These are phyloP conservation scores for Annona squamosa DNA, from an alignment of 164 flowering plant genomes.

Conservation along the genomic window DNA sequence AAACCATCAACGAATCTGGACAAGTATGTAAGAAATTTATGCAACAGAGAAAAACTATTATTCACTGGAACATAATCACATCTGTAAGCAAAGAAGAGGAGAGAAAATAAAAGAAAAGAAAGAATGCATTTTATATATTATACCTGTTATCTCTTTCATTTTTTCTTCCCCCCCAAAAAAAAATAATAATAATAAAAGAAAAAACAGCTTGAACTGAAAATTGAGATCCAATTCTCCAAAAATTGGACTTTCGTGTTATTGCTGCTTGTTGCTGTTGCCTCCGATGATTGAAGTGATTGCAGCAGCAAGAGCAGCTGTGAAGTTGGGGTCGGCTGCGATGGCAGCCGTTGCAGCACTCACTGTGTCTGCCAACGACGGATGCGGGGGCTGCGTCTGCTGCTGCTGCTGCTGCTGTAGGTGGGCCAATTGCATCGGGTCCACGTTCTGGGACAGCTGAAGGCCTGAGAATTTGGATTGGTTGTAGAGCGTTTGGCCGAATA, in stretches of 20 bases:
- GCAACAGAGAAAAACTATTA: not conserved
- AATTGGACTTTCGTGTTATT: slow-evolving; percentile 13
- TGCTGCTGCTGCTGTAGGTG: slow-evolving; percentile 13
- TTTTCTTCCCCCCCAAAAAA: not conserved
- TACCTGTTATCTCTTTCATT: not conserved
- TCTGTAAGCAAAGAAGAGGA: no score
- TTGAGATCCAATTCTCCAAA: not conserved
- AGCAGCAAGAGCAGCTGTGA: slow-evolving; percentile 48
- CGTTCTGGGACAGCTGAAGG: slow-evolving; percentile 45
- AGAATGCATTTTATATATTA: not conserved
- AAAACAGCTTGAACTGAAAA: not conserved
- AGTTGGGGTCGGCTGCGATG: slow-evolving; percentile 51
- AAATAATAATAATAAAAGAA: not conserved
- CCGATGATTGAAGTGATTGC: slow-evolving; percentile 55
- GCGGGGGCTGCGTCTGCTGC: slow-evolving; percentile 14
- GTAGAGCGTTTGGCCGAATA: slow-evolving; percentile 47
- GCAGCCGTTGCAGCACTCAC: slow-evolving; percentile 42
- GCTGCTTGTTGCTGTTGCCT: slow-evolving; percentile 18
- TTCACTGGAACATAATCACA: not conserved
- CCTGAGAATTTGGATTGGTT: slow-evolving; percentile 75
- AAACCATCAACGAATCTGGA: not conserved
- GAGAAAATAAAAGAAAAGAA: not conserved
- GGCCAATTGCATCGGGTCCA: slow-evolving; percentile 15
- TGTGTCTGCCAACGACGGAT: slow-evolving; percentile 28
- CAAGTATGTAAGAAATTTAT: not conserved